phyloP scores from a whole-genome alignment of 2,329 filamentous ascomycete genomes.

The Hyphodiscus sp. region DNA sequence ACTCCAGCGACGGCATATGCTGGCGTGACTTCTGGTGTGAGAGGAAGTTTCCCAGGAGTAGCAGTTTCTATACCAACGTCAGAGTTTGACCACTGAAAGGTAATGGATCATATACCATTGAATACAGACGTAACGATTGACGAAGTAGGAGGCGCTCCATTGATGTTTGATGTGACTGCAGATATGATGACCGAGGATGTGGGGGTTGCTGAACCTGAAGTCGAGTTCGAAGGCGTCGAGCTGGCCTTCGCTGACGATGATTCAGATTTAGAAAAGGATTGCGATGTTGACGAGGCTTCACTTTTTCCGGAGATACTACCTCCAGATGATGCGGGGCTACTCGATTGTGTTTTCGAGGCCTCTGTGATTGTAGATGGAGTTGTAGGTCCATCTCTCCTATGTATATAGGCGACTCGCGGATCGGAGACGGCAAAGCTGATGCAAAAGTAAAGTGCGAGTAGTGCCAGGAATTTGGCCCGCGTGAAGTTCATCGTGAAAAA shows the following conservation, averaged over 20 bases:
- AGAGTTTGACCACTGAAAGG: conserved; percentile 4
- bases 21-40: conserved; percentile 70
- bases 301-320: conserved; percentile 5
- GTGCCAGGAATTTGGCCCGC: conserved; percentile 13
- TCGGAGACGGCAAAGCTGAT: conserved; percentile 18
- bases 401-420: conserved; percentile 12
- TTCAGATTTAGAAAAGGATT: conserved; percentile 3
- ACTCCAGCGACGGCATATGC: conserved; percentile 73
- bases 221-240: conserved; percentile 2
- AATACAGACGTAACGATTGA: conserved; percentile 10
- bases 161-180: not conserved
- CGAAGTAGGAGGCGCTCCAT: conserved; percentile 10
- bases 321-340: conserved; percentile 8
- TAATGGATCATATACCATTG: conserved; percentile 17
- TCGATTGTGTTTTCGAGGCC: conserved; percentile 8
- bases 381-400: conserved; percentile 24
- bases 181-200: not conserved
- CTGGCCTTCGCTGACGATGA: not conserved
- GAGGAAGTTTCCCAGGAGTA: conserved; percentile 52
- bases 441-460: conserved; percentile 22
- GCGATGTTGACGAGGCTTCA: conserved; percentile 7
- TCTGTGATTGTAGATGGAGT: conserved; percentile 16
- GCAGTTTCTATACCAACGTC: conserved; percentile 21
- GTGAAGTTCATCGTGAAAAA: conserved; percentile 9
- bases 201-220: not conserved